phyloP scores from a whole-genome alignment of 2,329 filamentous ascomycete species.

The Magnaporthales sp. region DNA sequence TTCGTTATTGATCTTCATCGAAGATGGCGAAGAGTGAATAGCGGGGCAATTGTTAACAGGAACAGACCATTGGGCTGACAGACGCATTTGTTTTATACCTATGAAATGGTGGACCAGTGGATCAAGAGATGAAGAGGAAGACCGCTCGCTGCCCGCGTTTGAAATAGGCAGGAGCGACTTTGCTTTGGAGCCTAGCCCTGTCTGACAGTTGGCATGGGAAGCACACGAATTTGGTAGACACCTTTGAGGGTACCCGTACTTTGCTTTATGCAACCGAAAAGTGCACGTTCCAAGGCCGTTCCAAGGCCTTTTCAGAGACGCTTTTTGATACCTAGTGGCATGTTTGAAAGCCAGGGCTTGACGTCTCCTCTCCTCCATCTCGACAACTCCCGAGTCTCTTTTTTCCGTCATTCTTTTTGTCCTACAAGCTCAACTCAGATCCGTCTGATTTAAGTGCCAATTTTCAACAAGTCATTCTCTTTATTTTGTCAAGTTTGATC shows the following conservation, averaged over 20 bases:
- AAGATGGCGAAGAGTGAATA: not conserved
- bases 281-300: not conserved
- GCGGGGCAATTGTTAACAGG: not conserved
- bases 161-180: not conserved
- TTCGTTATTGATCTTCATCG: too few species aligned
- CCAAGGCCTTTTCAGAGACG: not conserved
- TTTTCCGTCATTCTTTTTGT: not conserved
- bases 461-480: not conserved
- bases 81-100: not conserved
- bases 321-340: not conserved
- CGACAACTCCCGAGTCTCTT: not conserved
- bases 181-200: not conserved
- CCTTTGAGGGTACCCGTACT: not conserved
- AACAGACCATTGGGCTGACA: not conserved
- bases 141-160: not conserved
- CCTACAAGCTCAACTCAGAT: not conserved
- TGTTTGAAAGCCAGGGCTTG: not conserved
- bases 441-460: not conserved
- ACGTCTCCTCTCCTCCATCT: not conserved
- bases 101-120: not conserved
- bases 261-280: too few species aligned
- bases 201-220: not conserved
- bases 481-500: not conserved
- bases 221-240: not conserved
- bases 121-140: not conserved